Conservation (phyloP, 805 yeast genomes). For the Jamesozyma hellenica region DNA sequence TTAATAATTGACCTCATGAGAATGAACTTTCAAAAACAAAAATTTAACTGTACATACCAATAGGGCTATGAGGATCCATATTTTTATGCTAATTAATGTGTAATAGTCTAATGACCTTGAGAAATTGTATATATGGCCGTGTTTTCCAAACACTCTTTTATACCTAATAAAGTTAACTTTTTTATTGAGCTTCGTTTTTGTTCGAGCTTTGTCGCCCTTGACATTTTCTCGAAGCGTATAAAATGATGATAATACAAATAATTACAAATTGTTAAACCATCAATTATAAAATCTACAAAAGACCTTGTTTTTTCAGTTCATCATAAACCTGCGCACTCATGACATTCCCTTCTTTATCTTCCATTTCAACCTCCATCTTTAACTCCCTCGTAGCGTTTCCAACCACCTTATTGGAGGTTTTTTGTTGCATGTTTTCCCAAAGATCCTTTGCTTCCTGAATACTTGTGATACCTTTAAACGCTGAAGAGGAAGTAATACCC, state of each 20-base stretch:
- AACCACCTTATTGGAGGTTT: conserved; percentile 16
- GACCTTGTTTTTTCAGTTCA: conserved; percentile 82
- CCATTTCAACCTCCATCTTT: conserved; percentile 63
- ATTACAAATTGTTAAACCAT: background rate
- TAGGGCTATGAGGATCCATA: conserved; percentile 30
- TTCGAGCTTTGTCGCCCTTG: too few species aligned
- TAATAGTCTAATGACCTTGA: background rate
- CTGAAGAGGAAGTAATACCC: conserved; percentile 48
- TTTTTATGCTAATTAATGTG: background rate
- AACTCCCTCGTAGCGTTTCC: conserved; percentile 8
- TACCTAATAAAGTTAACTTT: too few species aligned
- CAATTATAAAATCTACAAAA: conserved; percentile 35
- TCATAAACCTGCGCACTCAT: conserved; percentile 75
- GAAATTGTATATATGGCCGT: background rate
- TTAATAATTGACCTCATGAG: too few species aligned
- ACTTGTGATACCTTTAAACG: conserved; percentile 52
- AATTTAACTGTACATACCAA: conserved; percentile 19
- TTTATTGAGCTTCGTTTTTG: background rate
- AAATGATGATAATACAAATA: background rate
- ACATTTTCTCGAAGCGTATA: background rate
- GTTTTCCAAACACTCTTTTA: too few species aligned
- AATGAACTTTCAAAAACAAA: too few species aligned
- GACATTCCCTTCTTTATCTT: conserved; percentile 88
- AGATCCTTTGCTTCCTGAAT: conserved; percentile 61
- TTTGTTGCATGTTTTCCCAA: conserved; percentile 36